Evolutionary conservation across 345 rosid species (phyloP), one percentile per base, ranked within the genome.

Genomic region (Aquilaria yunnanensis): DNA sequence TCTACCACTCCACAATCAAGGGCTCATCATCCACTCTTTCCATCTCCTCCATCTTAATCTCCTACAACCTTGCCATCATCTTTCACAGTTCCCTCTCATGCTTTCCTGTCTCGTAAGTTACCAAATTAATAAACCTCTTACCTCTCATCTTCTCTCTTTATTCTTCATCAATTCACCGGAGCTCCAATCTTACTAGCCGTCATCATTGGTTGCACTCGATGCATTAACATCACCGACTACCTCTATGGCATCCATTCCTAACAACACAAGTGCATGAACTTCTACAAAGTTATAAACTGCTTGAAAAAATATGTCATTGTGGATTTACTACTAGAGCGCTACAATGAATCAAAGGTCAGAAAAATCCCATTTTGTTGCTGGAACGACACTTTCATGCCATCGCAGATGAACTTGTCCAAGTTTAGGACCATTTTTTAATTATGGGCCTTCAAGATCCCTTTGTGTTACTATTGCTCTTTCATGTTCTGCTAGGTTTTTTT

Each of bases 361-460:
- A 60, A 33, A 65, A 59, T 80, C 32, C 83, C 80, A 0, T 55
- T 60, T 47, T 82, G 86, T 63, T 85, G 88, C 57, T 63, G 77
- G 59, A 85, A 82, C 14, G 84, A 86, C 31, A 77, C 78, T 1
- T 54, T 80, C 16, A 64, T 85, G 33, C 82, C 84, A 0, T 67
- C 66, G 3, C 29, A 13, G 31, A 80, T 83, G 78, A 79, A 80
- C 70, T 57, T 41, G 9, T 62, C 56, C 47, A 63, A 73, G 56
- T 69, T 85, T 0, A 59, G 56, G 49, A 72, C 86, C 1, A 72
- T 60, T 23, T 82, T 85, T 46, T 72, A 59, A 41, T 56, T 85
- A 68, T 73, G 75, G 5, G 88, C 80, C 6, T 85, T 9, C 71
- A 85, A 82, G 57, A 65, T 85, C 70, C 86, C 82, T 0, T 86